Evolutionary conservation across 2,329 filamentous ascomycete genomes (phyloP).

Genomic region (Seiridium cupressi): DNA sequence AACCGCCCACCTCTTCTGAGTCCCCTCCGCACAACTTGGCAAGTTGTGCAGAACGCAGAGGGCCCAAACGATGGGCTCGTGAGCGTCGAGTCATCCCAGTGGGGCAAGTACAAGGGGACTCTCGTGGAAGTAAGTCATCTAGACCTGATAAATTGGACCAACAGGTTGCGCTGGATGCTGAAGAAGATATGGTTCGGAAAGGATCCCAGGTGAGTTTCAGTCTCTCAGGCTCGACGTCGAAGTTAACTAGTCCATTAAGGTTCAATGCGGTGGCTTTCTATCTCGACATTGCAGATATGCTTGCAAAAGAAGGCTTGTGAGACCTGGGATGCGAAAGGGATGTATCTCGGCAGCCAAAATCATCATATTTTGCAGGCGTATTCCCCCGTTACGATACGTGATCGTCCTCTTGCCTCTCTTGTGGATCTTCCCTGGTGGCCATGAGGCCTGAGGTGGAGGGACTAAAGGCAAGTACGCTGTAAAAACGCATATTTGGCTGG

Average conservation of each 20-base stretch:
- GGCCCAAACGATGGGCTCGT: slow-evolving; percentile 67
- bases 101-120: slow-evolving; percentile 65
- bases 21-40: slow-evolving; percentile 55
- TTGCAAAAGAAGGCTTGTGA: slow-evolving; percentile 62
- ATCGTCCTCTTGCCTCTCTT: too few species aligned
- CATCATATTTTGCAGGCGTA: too few species aligned
- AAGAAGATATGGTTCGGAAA: slow-evolving; percentile 52
- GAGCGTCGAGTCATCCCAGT: slow-evolving; percentile 60
- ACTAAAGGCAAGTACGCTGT: too few species aligned
- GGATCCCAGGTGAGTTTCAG: slow-evolving; percentile 44
- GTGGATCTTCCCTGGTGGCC: too few species aligned
- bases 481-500: too few species aligned
- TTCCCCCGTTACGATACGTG: too few species aligned
- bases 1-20: slow-evolving; percentile 60
- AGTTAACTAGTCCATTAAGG: slow-evolving; percentile 26
- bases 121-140: slow-evolving; percentile 61
- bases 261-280: slow-evolving; percentile 70
- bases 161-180: slow-evolving; percentile 54
- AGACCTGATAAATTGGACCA: slow-evolving; percentile 68
- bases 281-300: slow-evolving; percentile 65
- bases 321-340: neutral
- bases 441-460: too few species aligned
- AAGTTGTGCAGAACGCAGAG: slow-evolving; percentile 48
- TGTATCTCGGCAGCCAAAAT: too few species aligned
- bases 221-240: neutral